Evolutionary conservation across 75 land plant species (phyloP).

Genomic region (Ceratopteris richardii): DNA sequence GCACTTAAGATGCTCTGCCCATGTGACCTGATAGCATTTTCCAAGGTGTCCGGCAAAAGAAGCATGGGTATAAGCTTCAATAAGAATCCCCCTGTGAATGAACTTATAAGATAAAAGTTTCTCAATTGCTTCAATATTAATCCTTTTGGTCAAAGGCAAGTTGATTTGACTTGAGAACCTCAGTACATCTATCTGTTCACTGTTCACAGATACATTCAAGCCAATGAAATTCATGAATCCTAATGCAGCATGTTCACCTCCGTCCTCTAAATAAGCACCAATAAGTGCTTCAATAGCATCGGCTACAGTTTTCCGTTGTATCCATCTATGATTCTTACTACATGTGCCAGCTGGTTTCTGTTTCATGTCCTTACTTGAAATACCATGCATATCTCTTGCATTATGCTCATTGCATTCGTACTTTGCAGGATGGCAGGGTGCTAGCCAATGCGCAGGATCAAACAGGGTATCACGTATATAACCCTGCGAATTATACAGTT

Average conservation of each 20-base stretch:
- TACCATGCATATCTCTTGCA: not conserved
- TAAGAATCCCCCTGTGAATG: slow-evolving; percentile 55
- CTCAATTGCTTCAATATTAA: slow-evolving; percentile 43
- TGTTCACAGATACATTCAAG: slow-evolving; percentile 44
- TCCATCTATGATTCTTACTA: slow-evolving; percentile 53
- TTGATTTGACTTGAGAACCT: slow-evolving; percentile 25
- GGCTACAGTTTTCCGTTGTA: slow-evolving; percentile 81
- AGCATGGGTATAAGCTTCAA: slow-evolving; percentile 89
- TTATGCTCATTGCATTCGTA: slow-evolving; percentile 27
- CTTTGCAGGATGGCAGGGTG: slow-evolving; percentile 62
- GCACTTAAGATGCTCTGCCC: too few relatives aligned
- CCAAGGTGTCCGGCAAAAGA: slow-evolving; percentile 51
- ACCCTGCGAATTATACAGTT: too few relatives aligned
- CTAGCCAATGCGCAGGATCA: slow-evolving; percentile 55
- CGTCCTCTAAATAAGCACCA: slow-evolving; percentile 80
- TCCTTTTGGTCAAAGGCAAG: slow-evolving; percentile 19
- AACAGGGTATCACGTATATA: slow-evolving; percentile 71
- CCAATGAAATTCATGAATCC: slow-evolving; percentile 87
- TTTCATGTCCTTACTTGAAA: slow-evolving; percentile 1
- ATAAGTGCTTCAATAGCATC: slow-evolving; percentile 92
- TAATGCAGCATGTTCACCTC: slow-evolving; percentile 68
- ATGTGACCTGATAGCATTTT: slow-evolving; percentile 81
- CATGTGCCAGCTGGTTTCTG: slow-evolving; percentile 31
- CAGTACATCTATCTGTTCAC: slow-evolving; percentile 16
- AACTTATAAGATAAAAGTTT: slow-evolving; percentile 45